Evolutionary conservation across 495 filamentous ascomycete species (phyloP).

Genomic region (Terfezia claveryi): DNA sequence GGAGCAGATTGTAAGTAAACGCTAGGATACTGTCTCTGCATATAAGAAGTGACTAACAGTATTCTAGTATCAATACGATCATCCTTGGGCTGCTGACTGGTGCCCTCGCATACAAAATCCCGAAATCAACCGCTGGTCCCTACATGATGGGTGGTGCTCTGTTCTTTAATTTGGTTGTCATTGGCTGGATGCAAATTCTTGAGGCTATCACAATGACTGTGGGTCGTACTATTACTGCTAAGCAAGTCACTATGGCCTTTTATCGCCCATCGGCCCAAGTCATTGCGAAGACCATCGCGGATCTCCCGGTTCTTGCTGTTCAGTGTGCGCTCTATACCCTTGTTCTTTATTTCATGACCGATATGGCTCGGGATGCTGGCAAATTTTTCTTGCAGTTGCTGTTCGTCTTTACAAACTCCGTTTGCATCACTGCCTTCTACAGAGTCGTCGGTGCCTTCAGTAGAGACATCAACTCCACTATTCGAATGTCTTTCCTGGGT

Average conservation of each 20-base stretch:
- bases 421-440: slow-evolving; percentile 32
- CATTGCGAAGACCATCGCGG: slow-evolving; percentile 46
- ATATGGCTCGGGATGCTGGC: slow-evolving; percentile 29
- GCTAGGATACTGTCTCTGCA: too few relatives aligned
- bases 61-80: slow-evolving; percentile 36
- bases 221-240: slow-evolving; percentile 41
- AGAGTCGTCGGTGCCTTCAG: slow-evolving; percentile 29
- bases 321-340: slow-evolving; percentile 43
- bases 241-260: slow-evolving; percentile 49
- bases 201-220: slow-evolving; percentile 18
- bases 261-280: slow-evolving; percentile 50
- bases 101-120: slow-evolving; percentile 50
- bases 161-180: slow-evolving; percentile 36
- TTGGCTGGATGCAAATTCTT: slow-evolving; percentile 22
- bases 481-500: slow-evolving; percentile 32
- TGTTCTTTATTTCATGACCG: slow-evolving; percentile 44
- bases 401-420: slow-evolving; percentile 32
- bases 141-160: slow-evolving; percentile 33
- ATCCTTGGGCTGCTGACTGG: slow-evolving; percentile 54
- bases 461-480: slow-evolving; percentile 30
- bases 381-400: slow-evolving; percentile 64
- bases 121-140: slow-evolving; percentile 30
- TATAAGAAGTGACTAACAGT: background rate
- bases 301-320: slow-evolving; percentile 40
- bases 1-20: slow-evolving; percentile 38